Evolutionary conservation across 2,329 filamentous ascomycete species (phyloP), one percentile per base, ranked within the genome.

Genomic region (Clonostachys byssicola): DNA sequence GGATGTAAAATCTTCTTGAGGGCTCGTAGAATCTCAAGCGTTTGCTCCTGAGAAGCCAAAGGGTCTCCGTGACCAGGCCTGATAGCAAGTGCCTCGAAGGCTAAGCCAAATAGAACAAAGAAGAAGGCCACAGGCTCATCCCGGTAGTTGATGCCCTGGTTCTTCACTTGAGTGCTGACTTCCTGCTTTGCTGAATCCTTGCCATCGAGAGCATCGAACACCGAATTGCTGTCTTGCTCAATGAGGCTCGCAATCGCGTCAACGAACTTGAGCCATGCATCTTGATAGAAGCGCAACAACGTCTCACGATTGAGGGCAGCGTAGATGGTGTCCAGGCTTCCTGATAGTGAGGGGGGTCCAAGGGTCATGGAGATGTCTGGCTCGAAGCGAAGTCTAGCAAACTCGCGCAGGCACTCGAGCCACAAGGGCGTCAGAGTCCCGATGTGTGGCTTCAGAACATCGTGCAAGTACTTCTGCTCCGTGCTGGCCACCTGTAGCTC

Each of bases 61-160:
- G 67, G 70, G 46, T 70, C 66, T 45, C 54, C 60, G 44, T 69
- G 65, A 3, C 65, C 65, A 6, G 88, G 85, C 42, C 91, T 84
- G 7, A 89, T 90, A 8, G 92, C 92, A 18, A 99, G 79, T 16
- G 95, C 92, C 67, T 99, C 95, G 56, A 99, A 97, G 0, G 92
- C 91, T 48, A 99, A 85, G 12, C 94, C 94, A 57, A 97, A 99
- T 0, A 99, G 78, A 13, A 99, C 92, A 59, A 99, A 99, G 73
- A 99, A 99, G 75, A 99, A 99, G 1, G 94, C 94, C 2, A 97
- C 90, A 1, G 94, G 94, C 63, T 99, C 94, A 60, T 97, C 92
- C 43, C 94, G 88, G 63, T 99, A 99, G 65, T 97, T 97, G 70
- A 99, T 97, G 54, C 92, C 89, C 43, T 85, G 77, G 4, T 77